Base-by-base conservation (phyloP, 495 filamentous ascomycete species). In the Lichina pygmaea region DNA sequence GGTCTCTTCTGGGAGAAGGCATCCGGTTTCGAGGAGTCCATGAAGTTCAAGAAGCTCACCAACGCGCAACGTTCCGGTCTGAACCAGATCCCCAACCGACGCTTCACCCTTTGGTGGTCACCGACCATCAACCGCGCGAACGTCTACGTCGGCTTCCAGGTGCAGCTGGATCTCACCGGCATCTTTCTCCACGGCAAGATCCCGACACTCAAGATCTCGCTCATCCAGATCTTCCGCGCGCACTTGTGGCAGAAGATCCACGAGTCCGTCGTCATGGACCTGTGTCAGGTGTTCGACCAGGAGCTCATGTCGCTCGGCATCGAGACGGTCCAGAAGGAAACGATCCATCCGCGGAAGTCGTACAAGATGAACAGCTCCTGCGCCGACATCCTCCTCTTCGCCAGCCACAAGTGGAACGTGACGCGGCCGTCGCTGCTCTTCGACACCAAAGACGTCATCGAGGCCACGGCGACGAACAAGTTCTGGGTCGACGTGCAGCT, bases 281-380 rank as follows among this genome's bases (percentile, higher is more conserved):
- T 95, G 54, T 97, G 91, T 55, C 91, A 99, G 58, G 89, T 95
- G n/a, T 92, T 99, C 54, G 91, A 99, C 53, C 89, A 95, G 54
- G 86, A 99, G 58, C 61, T 99, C 46, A 89, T 95, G 59, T 81
- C 86, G 43, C 66, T 99, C 42, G 86, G 91, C 44, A 93, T 99
- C 49, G 89, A 99, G 60, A 89, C 89, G 5, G 91, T 99, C 13
- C 91, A 99, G 58, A 99, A 99, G 63, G 91, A 99, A 64, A 95
- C 89, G 0, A 99, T 99, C 52, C 91, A 99, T 68, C 91, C 91
- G 40, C 73, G 91, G 71, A 99, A 99, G 60, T 95, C 89, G 0
- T 99, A 99, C 70, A 99, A 99, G 72, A 99, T 99, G 91, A 99
- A 99, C 67, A 94, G 86, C 58, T 95, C 89, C 40, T 99, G 91